These are phyloP conservation scores for Arthromyces matolae DNA, from an alignment of 768 basidiomycete genomes.

Conservation along the genomic window DNA sequence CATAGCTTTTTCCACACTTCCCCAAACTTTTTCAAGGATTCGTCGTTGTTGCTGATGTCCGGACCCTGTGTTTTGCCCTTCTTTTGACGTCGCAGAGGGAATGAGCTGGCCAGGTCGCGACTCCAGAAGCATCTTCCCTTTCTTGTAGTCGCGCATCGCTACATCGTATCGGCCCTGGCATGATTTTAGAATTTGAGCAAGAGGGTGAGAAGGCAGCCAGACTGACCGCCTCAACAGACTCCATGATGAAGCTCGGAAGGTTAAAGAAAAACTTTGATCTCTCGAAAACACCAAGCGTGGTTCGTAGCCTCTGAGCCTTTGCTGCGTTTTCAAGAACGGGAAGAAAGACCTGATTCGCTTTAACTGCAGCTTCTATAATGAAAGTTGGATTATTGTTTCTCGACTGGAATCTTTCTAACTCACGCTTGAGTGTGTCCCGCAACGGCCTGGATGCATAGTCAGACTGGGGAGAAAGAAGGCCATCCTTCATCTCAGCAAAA, in stretches of 20 bases:
- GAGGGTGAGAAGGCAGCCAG: background rate
- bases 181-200: constrained; percentile 1
- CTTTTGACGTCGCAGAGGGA: constrained; percentile 62
- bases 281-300: constrained; percentile 93
- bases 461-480: constrained; percentile 66
- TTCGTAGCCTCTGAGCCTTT: constrained; percentile 89
- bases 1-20: constrained; percentile 92
- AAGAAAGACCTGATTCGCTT: constrained; percentile 93
- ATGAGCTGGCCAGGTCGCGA: constrained; percentile 84
- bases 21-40: constrained; percentile 95
- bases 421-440: constrained; percentile 83
- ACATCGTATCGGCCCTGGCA: constrained; percentile 87
- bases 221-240: constrained; percentile 83
- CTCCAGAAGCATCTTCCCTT: constrained; percentile 87
- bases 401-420: constrained; percentile 20
- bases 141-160: constrained; percentile 94
- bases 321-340: constrained; percentile 94
- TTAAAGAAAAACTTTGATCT: constrained; percentile 98
- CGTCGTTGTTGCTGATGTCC: constrained; percentile 82
- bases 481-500: constrained; percentile 91
- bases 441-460: constrained; percentile 84
- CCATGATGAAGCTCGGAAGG: constrained; percentile 85
- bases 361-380: constrained; percentile 74
- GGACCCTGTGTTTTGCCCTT: constrained; percentile 42
- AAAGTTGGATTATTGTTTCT: background rate